Evolutionary conservation across 371 early-diverging fungal genomes (phyloP), one percentile per base, ranked within the genome.

Genomic region (Mortierella sp.): DNA sequence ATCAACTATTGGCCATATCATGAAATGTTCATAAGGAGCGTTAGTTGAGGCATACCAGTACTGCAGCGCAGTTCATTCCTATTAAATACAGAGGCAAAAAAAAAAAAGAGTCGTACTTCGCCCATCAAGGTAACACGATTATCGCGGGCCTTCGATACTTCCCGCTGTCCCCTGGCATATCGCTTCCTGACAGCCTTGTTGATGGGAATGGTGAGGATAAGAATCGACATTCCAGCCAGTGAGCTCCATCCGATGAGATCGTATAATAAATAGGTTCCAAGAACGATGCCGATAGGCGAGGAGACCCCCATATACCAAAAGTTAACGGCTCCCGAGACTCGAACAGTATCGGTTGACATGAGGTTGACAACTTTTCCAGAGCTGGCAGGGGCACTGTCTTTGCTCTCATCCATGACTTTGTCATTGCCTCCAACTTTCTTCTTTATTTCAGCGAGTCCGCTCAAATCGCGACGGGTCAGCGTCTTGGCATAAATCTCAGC

Each of bases 321-420:
- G 49, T 84, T 81, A 44, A 79, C 56, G 26, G 86, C 81, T 17
- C 85, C 83, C 12, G 86, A 79, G 26, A 96, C 82, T 41, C 93
- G 86, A 42, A 84, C 81, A 6, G 90, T 70, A 64, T 97, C 97
- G 2, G 94, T 90, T 15, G 95, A 90, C 79, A 96, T 90, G 56
- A 97, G 68, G 71, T 93, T 97, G 65, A 92, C 91, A 54, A 97
- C 85, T 23, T 86, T 88, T 24, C 96, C 96, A 6, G 85, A 76
- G 3, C 82, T 80, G 21, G 85, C 79, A 6, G 75, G 72, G 2
- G 73, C 60, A 34, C 78, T 79, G 17, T 76, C n/a, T n/a, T n/a
- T 73, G 39, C 76, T 70, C 6, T 23, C 54, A 26, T 54, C 31
- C 4, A 60, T 59, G 12, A 41, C 62, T 46, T 61, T 61, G 37